phyloP scores from a whole-genome alignment of 208 protist genomes.

The Lotmaria passim region DNA sequence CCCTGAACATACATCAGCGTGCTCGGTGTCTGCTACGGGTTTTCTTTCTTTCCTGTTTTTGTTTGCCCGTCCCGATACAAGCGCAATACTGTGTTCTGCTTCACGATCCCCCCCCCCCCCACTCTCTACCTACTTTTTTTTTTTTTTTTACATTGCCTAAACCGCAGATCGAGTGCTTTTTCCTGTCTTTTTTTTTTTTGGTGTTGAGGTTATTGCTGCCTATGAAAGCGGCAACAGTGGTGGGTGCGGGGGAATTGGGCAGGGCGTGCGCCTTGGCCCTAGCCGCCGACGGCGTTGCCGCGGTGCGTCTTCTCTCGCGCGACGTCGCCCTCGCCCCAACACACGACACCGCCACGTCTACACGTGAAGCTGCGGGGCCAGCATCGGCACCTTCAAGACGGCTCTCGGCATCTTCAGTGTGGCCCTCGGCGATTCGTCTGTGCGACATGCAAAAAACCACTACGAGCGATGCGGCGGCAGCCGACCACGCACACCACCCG shows the following conservation, averaged over 20 bases:
- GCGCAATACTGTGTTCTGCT: too few species aligned
- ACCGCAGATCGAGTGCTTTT: too few species aligned
- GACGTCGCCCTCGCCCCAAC: conserved; percentile 3
- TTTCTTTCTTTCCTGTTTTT: too few species aligned
- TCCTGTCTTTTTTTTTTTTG: too few species aligned
- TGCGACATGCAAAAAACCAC: neutral
- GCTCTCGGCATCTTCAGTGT: neutral
- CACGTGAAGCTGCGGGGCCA: neutral
- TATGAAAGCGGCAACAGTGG: conserved; percentile 44
- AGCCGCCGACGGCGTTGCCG: conserved; percentile 26
- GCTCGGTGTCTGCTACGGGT: too few species aligned
- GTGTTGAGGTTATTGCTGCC: too few species aligned
- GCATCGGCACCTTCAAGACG: neutral
- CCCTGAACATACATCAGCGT: too few species aligned
- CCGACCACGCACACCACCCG: neutral
- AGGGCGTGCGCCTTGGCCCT: conserved; percentile 75
- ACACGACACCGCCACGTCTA: neutral
- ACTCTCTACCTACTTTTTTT: too few species aligned
- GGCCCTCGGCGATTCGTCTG: conserved; percentile 6
- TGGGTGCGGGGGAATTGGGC: conserved; percentile 75
- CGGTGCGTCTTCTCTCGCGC: conserved; percentile 30
- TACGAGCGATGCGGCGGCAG: neutral
- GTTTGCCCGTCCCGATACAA: too few species aligned
- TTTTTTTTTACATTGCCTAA: too few species aligned
- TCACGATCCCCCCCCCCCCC: too few species aligned